Evolutionary conservation across 2,329 filamentous ascomycete genomes (phyloP).

Genomic region (Coccinonectria pachysandricola): DNA sequence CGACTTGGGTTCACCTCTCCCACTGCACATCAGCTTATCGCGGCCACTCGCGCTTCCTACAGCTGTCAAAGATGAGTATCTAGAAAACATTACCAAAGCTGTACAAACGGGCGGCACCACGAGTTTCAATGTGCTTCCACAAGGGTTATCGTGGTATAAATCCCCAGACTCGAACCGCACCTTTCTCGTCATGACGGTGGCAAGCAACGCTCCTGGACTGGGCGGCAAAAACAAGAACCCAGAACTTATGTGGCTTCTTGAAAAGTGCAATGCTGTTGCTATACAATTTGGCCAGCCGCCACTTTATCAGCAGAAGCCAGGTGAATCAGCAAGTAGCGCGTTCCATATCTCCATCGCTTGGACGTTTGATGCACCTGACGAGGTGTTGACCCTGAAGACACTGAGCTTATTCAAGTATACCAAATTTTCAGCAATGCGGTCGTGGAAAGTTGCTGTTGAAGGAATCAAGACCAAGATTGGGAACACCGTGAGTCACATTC

Average conservation of each 20-base stretch:
- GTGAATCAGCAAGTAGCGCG: constrained; percentile 25
- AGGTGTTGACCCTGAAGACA: constrained; percentile 23
- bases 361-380: constrained; percentile 50
- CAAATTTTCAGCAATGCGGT: constrained; percentile 21
- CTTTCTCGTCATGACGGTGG: constrained; percentile 72
- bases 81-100: constrained; percentile 38
- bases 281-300: constrained; percentile 58
- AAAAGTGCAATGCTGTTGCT: constrained; percentile 62
- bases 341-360: constrained; percentile 92
- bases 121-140: constrained; percentile 30
- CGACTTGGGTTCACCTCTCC: constrained; percentile 65
- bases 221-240: constrained; percentile 27
- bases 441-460: constrained; percentile 42
- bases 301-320: constrained; percentile 47
- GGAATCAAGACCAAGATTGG: constrained; percentile 67
- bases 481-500: constrained; percentile 50
- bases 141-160: constrained; percentile 37
- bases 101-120: constrained; percentile 22
- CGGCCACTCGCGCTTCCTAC: constrained; percentile 66
- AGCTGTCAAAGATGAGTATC: constrained; percentile 59
- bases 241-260: constrained; percentile 52
- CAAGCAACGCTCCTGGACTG: constrained; percentile 4
- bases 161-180: constrained; percentile 56
- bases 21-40: constrained; percentile 86
- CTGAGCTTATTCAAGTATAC: constrained; percentile 14